Evolutionary conservation across 2,329 filamentous ascomycete species (phyloP).

Genomic region (Hymenoscyphus salicellus): DNA sequence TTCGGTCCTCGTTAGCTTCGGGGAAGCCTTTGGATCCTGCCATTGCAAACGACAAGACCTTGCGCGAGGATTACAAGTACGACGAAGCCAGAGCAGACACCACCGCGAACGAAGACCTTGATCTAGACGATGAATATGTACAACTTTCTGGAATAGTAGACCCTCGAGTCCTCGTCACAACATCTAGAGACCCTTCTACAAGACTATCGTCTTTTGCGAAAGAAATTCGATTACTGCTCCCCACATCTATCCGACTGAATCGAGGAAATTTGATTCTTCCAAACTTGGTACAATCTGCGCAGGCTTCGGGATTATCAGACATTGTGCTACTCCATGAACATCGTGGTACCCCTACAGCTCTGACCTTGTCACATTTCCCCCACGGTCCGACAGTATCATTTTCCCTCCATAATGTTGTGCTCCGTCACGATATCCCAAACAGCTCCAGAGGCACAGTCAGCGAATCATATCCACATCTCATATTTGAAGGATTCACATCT

Average conservation of each 20-base stretch:
- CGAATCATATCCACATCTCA: conserved; percentile 89
- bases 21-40: conserved; percentile 80
- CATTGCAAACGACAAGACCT: conserved; percentile 79
- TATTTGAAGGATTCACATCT: conserved; percentile 91
- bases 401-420: conserved; percentile 85
- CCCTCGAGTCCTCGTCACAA: conserved; percentile 84
- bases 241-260: conserved; percentile 84
- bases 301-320: conserved; percentile 77
- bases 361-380: conserved; percentile 83
- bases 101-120: conserved; percentile 64
- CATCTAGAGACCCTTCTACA: conserved; percentile 81
- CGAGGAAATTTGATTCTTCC: conserved; percentile 85
- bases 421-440: conserved; percentile 90
- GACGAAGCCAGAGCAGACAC: conserved; percentile 77
- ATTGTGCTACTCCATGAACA: conserved; percentile 89
- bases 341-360: conserved; percentile 82
- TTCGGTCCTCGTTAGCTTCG: conserved; percentile 81
- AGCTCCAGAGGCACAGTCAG: conserved; percentile 81
- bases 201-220: conserved; percentile 88
- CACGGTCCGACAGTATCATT: conserved; percentile 87
- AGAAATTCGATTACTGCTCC: conserved; percentile 79
- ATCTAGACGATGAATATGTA: conserved; percentile 85
- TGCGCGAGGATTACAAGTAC: conserved; percentile 88
- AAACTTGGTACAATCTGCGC: conserved; percentile 78
- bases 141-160: conserved; percentile 89